Conservation (phyloP, 108 stramenopile genomes). For the Cyclotella distinguenda region DNA sequence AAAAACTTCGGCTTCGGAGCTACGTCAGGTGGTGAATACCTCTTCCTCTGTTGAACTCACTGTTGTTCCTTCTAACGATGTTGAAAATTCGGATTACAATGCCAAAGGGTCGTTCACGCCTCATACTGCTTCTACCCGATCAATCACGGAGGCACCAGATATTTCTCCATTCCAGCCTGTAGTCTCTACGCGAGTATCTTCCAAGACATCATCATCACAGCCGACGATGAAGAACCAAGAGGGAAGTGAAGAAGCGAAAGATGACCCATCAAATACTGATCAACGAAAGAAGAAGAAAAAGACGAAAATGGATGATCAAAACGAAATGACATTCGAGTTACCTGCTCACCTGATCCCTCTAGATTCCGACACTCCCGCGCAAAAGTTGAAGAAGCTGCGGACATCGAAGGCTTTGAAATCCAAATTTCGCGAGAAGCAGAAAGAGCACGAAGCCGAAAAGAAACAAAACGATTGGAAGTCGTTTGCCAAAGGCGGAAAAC, state of each 20-base stretch:
- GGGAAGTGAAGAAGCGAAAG: too few relatives aligned
- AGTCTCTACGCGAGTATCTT: neutral
- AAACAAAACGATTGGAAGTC: conserved; percentile 81
- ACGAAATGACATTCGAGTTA: conserved; percentile 54
- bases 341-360: conserved; percentile 67
- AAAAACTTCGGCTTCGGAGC: too few relatives aligned
- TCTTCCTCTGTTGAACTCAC: conserved; percentile 3
- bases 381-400: conserved; percentile 66
- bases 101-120: conserved; percentile 35
- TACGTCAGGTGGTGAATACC: neutral
- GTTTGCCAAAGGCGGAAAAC: conserved; percentile 58
- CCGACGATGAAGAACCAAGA: conserved; percentile 9
- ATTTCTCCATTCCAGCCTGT: conserved; percentile 37
- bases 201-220: conserved; percentile 5
- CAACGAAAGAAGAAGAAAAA: conserved; percentile 56
- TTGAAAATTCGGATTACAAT: conserved; percentile 12
- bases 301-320: conserved; percentile 32
- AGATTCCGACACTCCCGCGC: conserved; percentile 71
- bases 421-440: conserved; percentile 64
- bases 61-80: neutral
- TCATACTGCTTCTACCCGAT: conserved; percentile 5
- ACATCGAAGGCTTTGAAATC: conserved; percentile 76
- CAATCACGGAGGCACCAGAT: conserved; percentile 40
- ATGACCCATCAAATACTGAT: too few relatives aligned
- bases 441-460: conserved; percentile 64